These are phyloP conservation scores for Aspergillus vadensis DNA, from an alignment of 2,329 filamentous ascomycete species.

Conservation along the genomic window DNA sequence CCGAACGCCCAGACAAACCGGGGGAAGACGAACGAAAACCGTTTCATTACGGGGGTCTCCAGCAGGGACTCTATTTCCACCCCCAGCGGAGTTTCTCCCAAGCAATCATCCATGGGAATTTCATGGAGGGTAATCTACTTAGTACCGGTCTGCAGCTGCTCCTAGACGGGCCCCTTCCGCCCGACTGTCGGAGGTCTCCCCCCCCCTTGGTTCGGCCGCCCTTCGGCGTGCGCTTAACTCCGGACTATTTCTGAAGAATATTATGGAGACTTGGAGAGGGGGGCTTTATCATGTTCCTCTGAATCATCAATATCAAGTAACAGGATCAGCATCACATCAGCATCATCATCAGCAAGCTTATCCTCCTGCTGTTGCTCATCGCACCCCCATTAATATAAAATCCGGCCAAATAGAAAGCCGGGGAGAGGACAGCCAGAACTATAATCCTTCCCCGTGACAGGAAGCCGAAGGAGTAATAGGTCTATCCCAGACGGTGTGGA, in stretches of 20 bases:
- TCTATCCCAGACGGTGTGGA: background rate
- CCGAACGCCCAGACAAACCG: constrained; percentile 5
- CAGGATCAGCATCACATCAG: background rate
- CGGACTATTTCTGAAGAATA: constrained; percentile 9
- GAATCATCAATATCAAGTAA: background rate
- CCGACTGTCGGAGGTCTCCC: constrained; percentile 1
- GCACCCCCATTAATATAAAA: too few relatives aligned
- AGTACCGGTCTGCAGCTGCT: too few relatives aligned
- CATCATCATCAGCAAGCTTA: background rate
- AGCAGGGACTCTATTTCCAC: background rate
- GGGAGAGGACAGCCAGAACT: background rate
- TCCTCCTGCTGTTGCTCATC: background rate
- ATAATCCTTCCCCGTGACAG: background rate
- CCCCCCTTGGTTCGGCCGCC: constrained; percentile 3
- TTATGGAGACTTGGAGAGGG: constrained; percentile 5
- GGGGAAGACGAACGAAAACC: background rate
- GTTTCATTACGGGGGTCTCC: background rate
- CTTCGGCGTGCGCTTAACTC: constrained; percentile 11
- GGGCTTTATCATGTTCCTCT: background rate
- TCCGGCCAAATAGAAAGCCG: background rate
- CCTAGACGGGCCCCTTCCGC: background rate
- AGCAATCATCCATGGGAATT: background rate
- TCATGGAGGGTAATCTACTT: background rate
- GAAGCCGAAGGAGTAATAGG: constrained; percentile 1
- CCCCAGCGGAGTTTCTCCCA: background rate